phyloP scores from a whole-genome alignment of 345 rosid species.

The Aegle marmelos region DNA sequence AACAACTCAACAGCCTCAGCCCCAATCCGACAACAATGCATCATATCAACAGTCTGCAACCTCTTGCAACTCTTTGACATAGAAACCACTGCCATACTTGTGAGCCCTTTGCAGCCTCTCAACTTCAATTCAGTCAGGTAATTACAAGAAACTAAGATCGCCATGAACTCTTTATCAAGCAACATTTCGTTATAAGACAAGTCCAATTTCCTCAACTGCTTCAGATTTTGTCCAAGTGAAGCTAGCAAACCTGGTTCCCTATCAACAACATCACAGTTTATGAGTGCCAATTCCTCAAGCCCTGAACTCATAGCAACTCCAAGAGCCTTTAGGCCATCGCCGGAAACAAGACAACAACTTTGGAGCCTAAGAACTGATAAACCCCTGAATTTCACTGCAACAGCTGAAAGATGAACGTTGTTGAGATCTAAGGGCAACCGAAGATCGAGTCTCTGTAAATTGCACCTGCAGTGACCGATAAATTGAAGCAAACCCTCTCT shows the following conservation, averaged over 20 bases:
- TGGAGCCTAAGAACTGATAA: constrained; percentile 57
- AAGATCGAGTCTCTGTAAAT: constrained; percentile 55
- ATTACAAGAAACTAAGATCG: constrained; percentile 68
- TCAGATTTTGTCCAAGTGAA: constrained; percentile 68
- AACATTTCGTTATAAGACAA: constrained; percentile 62
- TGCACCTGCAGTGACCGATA: constrained; percentile 48
- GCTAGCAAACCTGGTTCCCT: constrained; percentile 74
- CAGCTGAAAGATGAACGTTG: constrained; percentile 67
- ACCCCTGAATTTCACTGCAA: constrained; percentile 43
- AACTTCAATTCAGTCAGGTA: constrained; percentile 52
- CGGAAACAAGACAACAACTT: constrained; percentile 75
- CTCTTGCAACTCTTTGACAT: constrained; percentile 50
- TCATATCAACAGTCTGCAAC: constrained; percentile 50
- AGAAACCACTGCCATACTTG: constrained; percentile 35
- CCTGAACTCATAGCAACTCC: constrained; percentile 46
- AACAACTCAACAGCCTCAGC: constrained; percentile 50
- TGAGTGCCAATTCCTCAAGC: constrained; percentile 62
- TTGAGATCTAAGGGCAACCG: constrained; percentile 79
- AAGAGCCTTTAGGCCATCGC: constrained; percentile 63
- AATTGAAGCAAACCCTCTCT: constrained; percentile 68
- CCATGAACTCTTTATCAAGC: constrained; percentile 63
- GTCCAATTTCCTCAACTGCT: constrained; percentile 55
- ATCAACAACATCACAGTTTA: constrained; percentile 70
- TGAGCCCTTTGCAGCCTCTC: constrained; percentile 63
- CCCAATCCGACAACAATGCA: constrained; percentile 43